phyloP scores from a whole-genome alignment of 176 grass and related monocot species.

The Tillandsia fasciculata region DNA sequence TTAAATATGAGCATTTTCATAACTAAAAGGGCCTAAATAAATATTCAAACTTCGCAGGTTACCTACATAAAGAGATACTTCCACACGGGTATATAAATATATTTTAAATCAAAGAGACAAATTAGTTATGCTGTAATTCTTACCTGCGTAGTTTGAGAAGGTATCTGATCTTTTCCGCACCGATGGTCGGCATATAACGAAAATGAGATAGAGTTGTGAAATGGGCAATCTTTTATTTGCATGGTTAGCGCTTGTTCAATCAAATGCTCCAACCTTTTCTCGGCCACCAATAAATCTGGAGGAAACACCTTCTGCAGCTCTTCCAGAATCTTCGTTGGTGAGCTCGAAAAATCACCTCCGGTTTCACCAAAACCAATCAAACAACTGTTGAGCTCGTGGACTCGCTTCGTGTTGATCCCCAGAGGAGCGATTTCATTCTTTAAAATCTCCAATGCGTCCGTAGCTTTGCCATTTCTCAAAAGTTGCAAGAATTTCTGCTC shows the following conservation, averaged over 20 bases:
- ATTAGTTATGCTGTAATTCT: conserved; percentile 11
- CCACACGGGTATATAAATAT: not conserved
- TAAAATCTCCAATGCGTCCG: conserved; percentile 62
- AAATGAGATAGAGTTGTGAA: conserved; percentile 65
- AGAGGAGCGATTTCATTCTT: conserved; percentile 71
- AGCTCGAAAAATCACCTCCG: conserved; percentile 34
- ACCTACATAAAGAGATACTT: not conserved
- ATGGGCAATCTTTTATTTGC: conserved; percentile 72
- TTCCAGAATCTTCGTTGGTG: conserved; percentile 57
- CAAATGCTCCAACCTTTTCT: conserved; percentile 75
- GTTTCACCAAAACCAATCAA: conserved; percentile 46
- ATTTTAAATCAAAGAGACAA: not conserved
- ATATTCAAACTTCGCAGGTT: too few relatives aligned
- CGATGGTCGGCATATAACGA: conserved; percentile 77
- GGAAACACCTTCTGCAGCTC: conserved; percentile 81
- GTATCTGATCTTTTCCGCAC: conserved; percentile 81
- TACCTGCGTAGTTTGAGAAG: conserved; percentile 59
- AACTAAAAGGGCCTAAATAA: too few relatives aligned
- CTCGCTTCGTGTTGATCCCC: conserved; percentile 52
- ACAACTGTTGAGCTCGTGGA: conserved; percentile 59
- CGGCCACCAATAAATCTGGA: conserved; percentile 64
- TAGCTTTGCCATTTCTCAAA: conserved; percentile 49
- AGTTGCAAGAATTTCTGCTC: conserved; percentile 90
- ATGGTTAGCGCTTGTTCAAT: conserved; percentile 74
- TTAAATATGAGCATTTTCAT: too few relatives aligned